Evolutionary conservation across 1,284 basidiomycete genomes (phyloP), one percentile per base, ranked within the genome.

Genomic region (Irpex rosettiformis): DNA sequence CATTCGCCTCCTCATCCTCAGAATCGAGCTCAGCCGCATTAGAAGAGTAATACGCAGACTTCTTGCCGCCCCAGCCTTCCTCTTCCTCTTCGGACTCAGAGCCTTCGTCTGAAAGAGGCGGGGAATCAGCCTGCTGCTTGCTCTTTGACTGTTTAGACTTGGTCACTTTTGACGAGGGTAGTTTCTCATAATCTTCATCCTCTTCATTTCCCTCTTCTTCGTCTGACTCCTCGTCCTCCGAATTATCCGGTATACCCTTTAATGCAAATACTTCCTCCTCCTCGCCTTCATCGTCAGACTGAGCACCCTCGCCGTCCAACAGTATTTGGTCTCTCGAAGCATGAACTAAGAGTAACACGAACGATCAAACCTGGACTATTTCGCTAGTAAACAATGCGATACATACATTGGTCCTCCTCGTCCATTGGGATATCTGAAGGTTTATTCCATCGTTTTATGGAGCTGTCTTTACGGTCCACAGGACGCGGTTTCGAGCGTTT

Each of bases 1-100:
- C 89, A 67, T 89, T 83, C 40, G 86, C 91, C 70, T 94, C 91
- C 62, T 94, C 92, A 61, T 93, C 90, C 65, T 92, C 91, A 43
- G 91, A 91, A 53, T 92, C 91, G 30, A 91, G 73, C 57, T 90
- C 78, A 21, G 82, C 85, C 33, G 89, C 91, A 69, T 94, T 93
- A 25, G 89, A 91, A 2, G 92, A 84, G 72, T 96, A 95, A 72
- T 95, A 96, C 21, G 86, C 86, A 27, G 84, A 79, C 70, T 88
- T 88, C 63, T 82, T 84, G 61, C 77, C 77, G 2, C 94, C 94
- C 94, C 94, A 96, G 1, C 82, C 83, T 71, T 92, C 89, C 63
- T 81, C 79, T 55, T 78, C 76, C 60, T 91, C 88, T 78, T 81
- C 80, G 13, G 71, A 71, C 3, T 73, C 73, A 22, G 71, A 70